phyloP scores from a whole-genome alignment of 768 basidiomycete species.

The Mycena belliarum region DNA sequence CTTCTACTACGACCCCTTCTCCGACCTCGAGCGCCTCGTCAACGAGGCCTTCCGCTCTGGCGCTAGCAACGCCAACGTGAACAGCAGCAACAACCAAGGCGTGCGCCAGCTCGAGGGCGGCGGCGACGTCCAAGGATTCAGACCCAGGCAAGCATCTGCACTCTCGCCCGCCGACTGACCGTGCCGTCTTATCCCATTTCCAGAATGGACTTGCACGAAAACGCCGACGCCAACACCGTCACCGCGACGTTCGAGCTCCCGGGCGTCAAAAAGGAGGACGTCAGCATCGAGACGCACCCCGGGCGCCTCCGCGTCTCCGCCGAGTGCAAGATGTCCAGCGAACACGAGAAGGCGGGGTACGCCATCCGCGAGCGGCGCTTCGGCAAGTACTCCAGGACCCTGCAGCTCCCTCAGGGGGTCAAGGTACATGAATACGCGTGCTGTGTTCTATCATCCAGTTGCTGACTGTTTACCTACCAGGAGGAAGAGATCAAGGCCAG shows the following conservation, averaged over 20 bases:
- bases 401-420: constrained; percentile 54
- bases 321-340: constrained; percentile 36
- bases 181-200: neutral
- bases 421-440: constrained; percentile 47
- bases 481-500: constrained; percentile 38
- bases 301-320: constrained; percentile 54
- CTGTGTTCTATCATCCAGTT: too few relatives aligned
- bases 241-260: constrained; percentile 62
- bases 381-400: constrained; percentile 45
- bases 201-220: constrained; percentile 60
- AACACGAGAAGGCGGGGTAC: constrained; percentile 38
- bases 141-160: constrained; percentile 34
- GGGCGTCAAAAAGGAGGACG: constrained; percentile 50
- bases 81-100: neutral
- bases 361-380: constrained; percentile 50
- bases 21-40: constrained; percentile 43
- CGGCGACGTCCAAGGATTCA: constrained; percentile 25
- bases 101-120: constrained; percentile 13
- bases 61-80: constrained; percentile 2
- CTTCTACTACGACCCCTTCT: constrained; percentile 38
- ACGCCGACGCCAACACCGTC: constrained; percentile 45
- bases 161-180: too few relatives aligned
- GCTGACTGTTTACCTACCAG: constrained; percentile 10
- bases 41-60: constrained; percentile 30
- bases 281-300: constrained; percentile 52